Percentiles rank a stretch among this genome's conserved stretches.
phyloP scores from a whole-genome alignment of 2,329 filamentous ascomycete genomes.

The Trichoderma sp. region DNA sequence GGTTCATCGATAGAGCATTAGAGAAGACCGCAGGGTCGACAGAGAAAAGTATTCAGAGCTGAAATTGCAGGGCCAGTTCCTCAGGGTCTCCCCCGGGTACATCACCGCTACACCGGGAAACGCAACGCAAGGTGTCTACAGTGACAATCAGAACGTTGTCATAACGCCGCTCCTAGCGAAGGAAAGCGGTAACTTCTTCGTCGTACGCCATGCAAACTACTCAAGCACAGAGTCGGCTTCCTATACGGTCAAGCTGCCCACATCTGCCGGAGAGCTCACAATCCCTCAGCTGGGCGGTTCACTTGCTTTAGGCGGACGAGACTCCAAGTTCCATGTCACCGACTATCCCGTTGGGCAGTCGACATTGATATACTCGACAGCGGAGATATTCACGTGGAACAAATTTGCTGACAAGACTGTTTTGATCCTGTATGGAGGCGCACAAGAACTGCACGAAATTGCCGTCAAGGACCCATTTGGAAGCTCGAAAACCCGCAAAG shows the following conservation, averaged over 20 bases:
- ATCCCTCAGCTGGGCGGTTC: slow-evolving; percentile 61
- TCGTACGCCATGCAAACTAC: slow-evolving; percentile 68
- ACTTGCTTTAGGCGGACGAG: slow-evolving; percentile 62
- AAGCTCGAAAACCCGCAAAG: slow-evolving; percentile 31
- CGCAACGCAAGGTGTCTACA: slow-evolving; percentile 55
- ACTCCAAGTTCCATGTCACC: slow-evolving; percentile 68
- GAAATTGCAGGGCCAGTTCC: slow-evolving; percentile 75
- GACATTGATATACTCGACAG: slow-evolving; percentile 67
- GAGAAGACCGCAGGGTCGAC: slow-evolving; percentile 67
- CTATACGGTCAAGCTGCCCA: slow-evolving; percentile 66
- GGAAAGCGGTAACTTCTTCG: slow-evolving; percentile 61
- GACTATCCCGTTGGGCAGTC: slow-evolving; percentile 66
- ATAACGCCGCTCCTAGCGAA: slow-evolving; percentile 64
- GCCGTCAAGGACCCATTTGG: slow-evolving; percentile 43
- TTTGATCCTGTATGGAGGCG: slow-evolving; percentile 65
- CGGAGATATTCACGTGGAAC: slow-evolving; percentile 72
- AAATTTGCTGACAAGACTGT: slow-evolving; percentile 61
- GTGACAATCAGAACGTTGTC: slow-evolving; percentile 53
- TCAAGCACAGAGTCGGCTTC: slow-evolving; percentile 57
- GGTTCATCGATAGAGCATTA: slow-evolving; percentile 50
- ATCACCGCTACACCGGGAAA: slow-evolving; percentile 60
- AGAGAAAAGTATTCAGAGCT: slow-evolving; percentile 80
- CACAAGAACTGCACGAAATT: slow-evolving; percentile 65
- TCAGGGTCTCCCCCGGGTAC: slow-evolving; percentile 72
- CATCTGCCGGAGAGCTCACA: slow-evolving; percentile 57